Conservation (phyloP, 2,329 filamentous ascomycete genomes). For the Massarina eburnea region DNA sequence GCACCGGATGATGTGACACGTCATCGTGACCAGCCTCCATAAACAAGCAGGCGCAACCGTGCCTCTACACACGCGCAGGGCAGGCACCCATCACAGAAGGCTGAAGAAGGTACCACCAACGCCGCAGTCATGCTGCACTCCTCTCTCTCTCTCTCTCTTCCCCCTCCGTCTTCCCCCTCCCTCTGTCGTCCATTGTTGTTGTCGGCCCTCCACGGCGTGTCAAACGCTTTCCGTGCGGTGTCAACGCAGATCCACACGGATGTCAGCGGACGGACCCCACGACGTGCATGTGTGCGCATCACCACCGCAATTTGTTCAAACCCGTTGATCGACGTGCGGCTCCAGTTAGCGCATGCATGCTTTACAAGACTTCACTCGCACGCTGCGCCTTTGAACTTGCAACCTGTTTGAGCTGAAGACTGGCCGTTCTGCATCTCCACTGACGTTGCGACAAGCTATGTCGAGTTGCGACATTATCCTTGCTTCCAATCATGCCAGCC, state of each 20-base stretch:
- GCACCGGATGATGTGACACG: slow-evolving; percentile 1
- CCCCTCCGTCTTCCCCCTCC: not conserved
- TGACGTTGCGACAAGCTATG: slow-evolving; percentile 2
- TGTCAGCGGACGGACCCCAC: slow-evolving; percentile 15
- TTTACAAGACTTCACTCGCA: slow-evolving; percentile 1
- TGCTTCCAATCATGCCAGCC: not conserved
- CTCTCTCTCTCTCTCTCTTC: not conserved
- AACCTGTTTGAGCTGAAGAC: not conserved
- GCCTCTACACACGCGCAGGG: not conserved
- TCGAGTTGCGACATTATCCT: not conserved
- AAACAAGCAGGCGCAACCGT: no score
- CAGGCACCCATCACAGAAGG: slow-evolving; percentile 3
- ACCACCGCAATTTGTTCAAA: slow-evolving; percentile 16
- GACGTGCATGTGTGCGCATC: slow-evolving; percentile 29
- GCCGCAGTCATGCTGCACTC: not conserved
- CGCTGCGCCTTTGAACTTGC: not conserved
- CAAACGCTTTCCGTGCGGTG: slow-evolving; percentile 8
- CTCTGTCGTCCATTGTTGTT: not conserved
- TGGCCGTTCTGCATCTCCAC: not conserved
- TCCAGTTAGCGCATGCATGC: slow-evolving; percentile 26
- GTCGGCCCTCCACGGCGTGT: slow-evolving; percentile 1
- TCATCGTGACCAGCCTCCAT: no score
- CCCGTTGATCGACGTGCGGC: slow-evolving; percentile 39
- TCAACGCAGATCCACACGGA: slow-evolving; percentile 18
- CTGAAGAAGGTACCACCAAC: not conserved